Evolutionary conservation across 768 basidiomycete genomes (phyloP).

Genomic region (Suillus fuscotomentosus): DNA sequence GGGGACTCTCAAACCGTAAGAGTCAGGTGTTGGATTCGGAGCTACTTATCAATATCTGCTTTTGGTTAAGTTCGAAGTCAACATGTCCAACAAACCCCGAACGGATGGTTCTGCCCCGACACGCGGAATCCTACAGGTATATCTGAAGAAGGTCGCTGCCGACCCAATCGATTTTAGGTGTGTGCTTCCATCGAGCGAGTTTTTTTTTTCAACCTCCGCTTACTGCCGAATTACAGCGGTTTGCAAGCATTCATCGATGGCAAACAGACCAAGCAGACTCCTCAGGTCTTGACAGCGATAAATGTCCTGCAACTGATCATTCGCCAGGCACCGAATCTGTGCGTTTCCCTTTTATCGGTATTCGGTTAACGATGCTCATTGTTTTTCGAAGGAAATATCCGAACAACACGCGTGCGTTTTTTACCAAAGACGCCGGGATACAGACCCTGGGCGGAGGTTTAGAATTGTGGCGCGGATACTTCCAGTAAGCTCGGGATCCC

Average conservation of each 20-base stretch:
- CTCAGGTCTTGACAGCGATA: slow-evolving; percentile 34
- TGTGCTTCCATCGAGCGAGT: slow-evolving; percentile 1
- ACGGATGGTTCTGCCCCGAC: slow-evolving; percentile 10
- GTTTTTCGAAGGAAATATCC: slow-evolving; percentile 36
- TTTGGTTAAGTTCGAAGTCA: slow-evolving; percentile 33
- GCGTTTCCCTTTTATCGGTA: slow-evolving; percentile 13
- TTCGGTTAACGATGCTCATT: not conserved
- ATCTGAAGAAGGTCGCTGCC: slow-evolving; percentile 38
- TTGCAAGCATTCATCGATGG: slow-evolving; percentile 26
- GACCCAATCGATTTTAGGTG: slow-evolving; percentile 37
- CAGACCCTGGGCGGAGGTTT: slow-evolving; percentile 30
- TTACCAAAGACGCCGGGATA: slow-evolving; percentile 32
- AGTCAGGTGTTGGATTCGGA: not conserved
- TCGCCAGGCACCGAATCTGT: slow-evolving; percentile 47
- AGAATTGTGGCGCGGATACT: slow-evolving; percentile 48
- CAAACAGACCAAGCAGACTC: slow-evolving; percentile 19
- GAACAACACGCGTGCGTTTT: slow-evolving; percentile 48
- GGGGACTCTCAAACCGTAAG: slow-evolving; percentile 31
- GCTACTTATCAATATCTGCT: not conserved
- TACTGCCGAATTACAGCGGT: slow-evolving; percentile 15
- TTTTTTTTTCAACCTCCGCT: not conserved
- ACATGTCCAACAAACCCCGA: slow-evolving; percentile 26
- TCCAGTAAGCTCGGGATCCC: slow-evolving; percentile 38
- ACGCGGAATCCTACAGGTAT: slow-evolving; percentile 31
- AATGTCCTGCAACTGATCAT: slow-evolving; percentile 51